Evolutionary conservation across 2,329 filamentous ascomycete species (phyloP).

Genomic region (Penicillium brasilianum): DNA sequence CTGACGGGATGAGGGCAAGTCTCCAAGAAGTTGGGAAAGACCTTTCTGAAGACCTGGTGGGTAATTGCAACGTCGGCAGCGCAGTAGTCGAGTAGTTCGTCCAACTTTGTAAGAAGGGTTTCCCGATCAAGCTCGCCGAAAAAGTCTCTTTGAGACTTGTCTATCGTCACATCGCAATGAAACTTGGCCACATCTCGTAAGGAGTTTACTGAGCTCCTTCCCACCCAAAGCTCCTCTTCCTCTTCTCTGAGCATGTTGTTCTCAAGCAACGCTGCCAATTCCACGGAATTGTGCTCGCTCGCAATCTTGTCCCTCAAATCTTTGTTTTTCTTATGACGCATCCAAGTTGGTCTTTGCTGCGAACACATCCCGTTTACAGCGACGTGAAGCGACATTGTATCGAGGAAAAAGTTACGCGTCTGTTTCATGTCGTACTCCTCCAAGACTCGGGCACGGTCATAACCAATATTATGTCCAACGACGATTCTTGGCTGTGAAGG

Average conservation of each 20-base stretch:
- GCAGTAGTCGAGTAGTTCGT: constrained; percentile 89
- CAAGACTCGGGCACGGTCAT: constrained; percentile 82
- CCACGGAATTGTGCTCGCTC: constrained; percentile 70
- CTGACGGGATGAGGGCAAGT: constrained; percentile 96
- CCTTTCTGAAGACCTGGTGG: constrained; percentile 89
- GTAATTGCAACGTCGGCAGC: constrained; percentile 93
- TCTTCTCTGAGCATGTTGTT: constrained; percentile 72
- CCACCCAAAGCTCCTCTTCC: constrained; percentile 95
- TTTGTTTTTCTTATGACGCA: constrained; percentile 90
- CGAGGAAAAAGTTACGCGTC: constrained; percentile 83
- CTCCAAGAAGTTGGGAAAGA: constrained; percentile 86
- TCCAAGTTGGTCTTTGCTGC: constrained; percentile 92
- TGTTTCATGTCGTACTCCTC: constrained; percentile 90
- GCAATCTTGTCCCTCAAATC: constrained; percentile 82
- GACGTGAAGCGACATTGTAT: constrained; percentile 98
- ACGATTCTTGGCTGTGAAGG: constrained; percentile 74
- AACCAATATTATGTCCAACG: constrained; percentile 94
- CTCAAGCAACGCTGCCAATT: constrained; percentile 73
- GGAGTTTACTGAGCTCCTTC: constrained; percentile 92
- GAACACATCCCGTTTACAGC: constrained; percentile 99
- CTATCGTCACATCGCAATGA: constrained; percentile 87
- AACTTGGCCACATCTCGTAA: constrained; percentile 95
- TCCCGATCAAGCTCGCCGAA: constrained; percentile 81
- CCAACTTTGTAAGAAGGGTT: constrained; percentile 72
- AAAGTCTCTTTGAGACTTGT: constrained; percentile 84